Evolutionary conservation across 1,139 yeast species (phyloP).

Genomic region (Casaregolazyma lundiana): DNA sequence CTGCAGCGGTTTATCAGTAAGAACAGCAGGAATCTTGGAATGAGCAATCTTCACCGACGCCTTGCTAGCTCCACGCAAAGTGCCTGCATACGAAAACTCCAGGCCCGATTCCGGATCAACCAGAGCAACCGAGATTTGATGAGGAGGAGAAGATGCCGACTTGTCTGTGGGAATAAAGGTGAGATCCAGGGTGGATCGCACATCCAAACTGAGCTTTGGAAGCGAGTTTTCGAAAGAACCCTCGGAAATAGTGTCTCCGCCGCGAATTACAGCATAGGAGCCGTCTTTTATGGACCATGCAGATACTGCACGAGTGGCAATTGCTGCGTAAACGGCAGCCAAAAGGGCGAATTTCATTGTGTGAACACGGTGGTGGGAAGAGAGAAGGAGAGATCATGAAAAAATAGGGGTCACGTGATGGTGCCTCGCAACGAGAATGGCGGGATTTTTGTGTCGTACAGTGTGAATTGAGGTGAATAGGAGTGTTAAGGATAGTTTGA

Average conservation of each 20-base stretch:
- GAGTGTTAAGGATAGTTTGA: too few species aligned
- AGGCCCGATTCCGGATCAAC: conserved; percentile 23
- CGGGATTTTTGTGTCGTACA: too few species aligned
- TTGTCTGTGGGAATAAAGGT: conserved; percentile 23
- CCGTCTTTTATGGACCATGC: conserved; percentile 28
- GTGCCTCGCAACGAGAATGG: too few species aligned
- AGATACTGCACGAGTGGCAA: conserved; percentile 19
- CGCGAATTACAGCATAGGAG: conserved; percentile 16
- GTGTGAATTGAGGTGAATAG: too few species aligned
- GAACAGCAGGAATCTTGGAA: conserved; percentile 29
- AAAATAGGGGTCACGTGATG: not conserved
- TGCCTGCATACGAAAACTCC: conserved; percentile 26
- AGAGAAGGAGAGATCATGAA: not conserved
- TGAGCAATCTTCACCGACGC: conserved; percentile 30
- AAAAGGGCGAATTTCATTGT: conserved; percentile 2
- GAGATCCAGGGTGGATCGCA: conserved; percentile 19
- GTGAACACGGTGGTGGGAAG: not conserved
- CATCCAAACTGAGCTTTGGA: conserved; percentile 17
- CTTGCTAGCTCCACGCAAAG: conserved; percentile 24
- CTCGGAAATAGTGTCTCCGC: conserved; percentile 5
- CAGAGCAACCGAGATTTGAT: conserved; percentile 28
- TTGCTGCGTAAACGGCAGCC: conserved; percentile 9
- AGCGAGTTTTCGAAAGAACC: conserved; percentile 2
- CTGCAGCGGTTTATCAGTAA: conserved; percentile 21
- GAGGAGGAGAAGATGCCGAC: conserved; percentile 24